phyloP scores from a whole-genome alignment of 345 rosid genomes.

The Bruguiera parviflora region DNA sequence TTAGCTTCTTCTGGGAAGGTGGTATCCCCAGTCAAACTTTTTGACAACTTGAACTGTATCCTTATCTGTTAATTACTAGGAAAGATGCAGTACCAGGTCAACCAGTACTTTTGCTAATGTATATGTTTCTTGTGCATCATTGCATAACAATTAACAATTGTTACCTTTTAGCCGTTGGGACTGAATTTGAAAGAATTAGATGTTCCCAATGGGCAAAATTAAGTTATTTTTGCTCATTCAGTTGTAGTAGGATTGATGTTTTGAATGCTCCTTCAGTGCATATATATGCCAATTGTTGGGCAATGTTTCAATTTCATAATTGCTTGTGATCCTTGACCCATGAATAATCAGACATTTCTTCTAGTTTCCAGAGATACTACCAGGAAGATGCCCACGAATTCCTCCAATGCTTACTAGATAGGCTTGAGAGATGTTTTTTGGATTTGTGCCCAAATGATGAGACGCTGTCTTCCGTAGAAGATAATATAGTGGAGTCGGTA shows the following conservation, averaged over 20 bases:
- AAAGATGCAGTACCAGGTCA: background rate
- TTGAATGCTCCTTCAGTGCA: background rate
- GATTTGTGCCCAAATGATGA: conserved; percentile 25
- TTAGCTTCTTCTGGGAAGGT: conserved; percentile 42
- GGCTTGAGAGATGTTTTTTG: conserved; percentile 58
- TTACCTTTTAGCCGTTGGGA: too few species aligned
- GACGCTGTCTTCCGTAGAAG: conserved; percentile 21
- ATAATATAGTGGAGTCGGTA: conserved; percentile 49
- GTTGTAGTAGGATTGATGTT: background rate
- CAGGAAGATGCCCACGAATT: conserved; percentile 96
- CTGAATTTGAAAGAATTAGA: too few species aligned
- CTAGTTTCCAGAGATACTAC: conserved; percentile 49
- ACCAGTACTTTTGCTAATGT: background rate
- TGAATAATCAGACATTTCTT: conserved; percentile 46
- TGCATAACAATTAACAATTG: background rate
- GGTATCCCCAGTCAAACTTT: conserved; percentile 44
- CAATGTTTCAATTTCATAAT: background rate
- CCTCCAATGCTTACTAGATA: conserved; percentile 71
- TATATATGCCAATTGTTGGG: background rate
- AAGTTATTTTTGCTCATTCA: too few species aligned
- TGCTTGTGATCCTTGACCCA: conserved; percentile 37
- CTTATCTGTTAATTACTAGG: conserved; percentile 11
- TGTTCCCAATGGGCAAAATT: too few species aligned
- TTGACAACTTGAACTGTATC: conserved; percentile 68
- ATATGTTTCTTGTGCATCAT: background rate